These are phyloP conservation scores for Claviceps sorghi DNA, from an alignment of 2,329 filamentous ascomycete species.

Conservation along the genomic window DNA sequence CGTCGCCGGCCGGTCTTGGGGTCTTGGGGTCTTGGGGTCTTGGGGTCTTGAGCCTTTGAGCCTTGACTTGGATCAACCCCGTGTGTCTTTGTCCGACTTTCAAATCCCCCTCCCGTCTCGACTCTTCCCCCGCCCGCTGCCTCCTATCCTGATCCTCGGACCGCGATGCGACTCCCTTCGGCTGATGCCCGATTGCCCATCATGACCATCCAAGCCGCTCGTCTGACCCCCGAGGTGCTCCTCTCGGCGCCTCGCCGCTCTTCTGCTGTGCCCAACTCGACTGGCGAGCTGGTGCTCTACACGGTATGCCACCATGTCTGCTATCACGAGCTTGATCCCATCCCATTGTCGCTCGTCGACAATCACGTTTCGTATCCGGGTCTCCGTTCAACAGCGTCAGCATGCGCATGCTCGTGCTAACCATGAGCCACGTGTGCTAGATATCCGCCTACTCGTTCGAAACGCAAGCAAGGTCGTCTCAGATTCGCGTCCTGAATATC, in stretches of 20 bases:
- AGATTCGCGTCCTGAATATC: constrained; percentile 59
- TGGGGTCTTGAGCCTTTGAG: too few relatives aligned
- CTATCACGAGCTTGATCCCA: too few relatives aligned
- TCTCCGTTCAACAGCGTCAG: not conserved
- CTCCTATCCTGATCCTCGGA: not conserved
- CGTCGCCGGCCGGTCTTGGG: not conserved
- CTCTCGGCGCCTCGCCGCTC: constrained; percentile 63
- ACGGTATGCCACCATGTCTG: constrained; percentile 31
- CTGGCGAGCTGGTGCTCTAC: constrained; percentile 51
- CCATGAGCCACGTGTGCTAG: constrained; percentile 15
- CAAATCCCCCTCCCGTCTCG: not conserved
- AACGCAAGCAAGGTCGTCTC: constrained; percentile 50
- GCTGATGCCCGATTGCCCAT: not conserved
- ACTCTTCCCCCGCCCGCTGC: not conserved
- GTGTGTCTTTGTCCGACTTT: not conserved
- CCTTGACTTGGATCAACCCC: not conserved
- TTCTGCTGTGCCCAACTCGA: constrained; percentile 51
- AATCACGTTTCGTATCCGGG: too few relatives aligned
- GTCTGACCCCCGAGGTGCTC: constrained; percentile 64
- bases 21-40: too few relatives aligned
- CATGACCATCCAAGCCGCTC: constrained; percentile 57
- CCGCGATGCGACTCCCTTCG: not conserved
- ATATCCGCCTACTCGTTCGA: constrained; percentile 69
- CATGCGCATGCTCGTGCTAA: not conserved
- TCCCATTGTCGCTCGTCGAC: not conserved